phyloP scores from a whole-genome alignment of 495 filamentous ascomycete species.

The Chaetomium fimeti region DNA sequence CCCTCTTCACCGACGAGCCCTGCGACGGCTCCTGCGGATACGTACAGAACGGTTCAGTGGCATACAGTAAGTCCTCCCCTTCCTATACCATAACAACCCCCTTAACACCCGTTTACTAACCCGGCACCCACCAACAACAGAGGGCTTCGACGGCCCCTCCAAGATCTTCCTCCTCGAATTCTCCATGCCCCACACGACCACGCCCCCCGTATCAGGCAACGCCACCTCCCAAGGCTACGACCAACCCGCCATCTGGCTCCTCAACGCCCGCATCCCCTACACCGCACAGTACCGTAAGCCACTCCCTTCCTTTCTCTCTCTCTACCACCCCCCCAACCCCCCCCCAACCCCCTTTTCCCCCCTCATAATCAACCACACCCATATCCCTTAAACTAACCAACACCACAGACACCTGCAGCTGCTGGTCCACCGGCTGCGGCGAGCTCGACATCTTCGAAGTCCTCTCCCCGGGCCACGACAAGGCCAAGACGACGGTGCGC shows the following conservation, averaged over 20 bases:
- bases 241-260: conserved; percentile 61
- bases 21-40: conserved; percentile 61
- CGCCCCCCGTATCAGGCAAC: conserved; percentile 37
- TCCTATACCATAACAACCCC: neutral
- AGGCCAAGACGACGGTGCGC: conserved; percentile 61
- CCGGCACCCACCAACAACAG: conserved; percentile 34
- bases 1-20: conserved; percentile 56
- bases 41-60: conserved; percentile 55
- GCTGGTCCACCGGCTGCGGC: conserved; percentile 64
- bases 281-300: conserved; percentile 58
- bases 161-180: conserved; percentile 70
- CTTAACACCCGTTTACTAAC: conserved; percentile 7
- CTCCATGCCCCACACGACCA: conserved; percentile 58
- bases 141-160: conserved; percentile 61
- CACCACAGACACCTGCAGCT: conserved; percentile 54
- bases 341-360: no score
- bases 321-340: no score
- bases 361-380: no score
- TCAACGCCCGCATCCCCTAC: conserved; percentile 67
- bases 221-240: conserved; percentile 44
- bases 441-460: conserved; percentile 73
- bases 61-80: conserved; percentile 53
- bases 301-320: neutral
- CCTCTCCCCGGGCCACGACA: conserved; percentile 49
- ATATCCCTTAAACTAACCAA: neutral